Conservation (phyloP, 1,139 yeast genomes). For the Hanseniaspora gamundiae region DNA sequence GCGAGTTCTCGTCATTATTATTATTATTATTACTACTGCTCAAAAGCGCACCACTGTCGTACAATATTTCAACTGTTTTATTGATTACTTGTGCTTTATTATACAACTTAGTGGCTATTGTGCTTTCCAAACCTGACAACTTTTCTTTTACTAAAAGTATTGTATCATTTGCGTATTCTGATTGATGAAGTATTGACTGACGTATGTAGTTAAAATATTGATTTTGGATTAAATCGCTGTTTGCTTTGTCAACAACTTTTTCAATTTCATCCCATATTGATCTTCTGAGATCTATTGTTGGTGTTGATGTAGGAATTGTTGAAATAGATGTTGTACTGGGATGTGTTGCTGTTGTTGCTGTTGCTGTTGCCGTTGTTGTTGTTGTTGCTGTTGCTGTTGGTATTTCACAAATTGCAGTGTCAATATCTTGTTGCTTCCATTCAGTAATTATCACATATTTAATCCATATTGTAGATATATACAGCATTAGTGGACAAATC, state of each 20-base stretch:
- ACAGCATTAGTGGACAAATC: neutral
- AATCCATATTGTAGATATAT: neutral
- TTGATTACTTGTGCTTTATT: constrained; percentile 8
- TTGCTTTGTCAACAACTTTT: neutral
- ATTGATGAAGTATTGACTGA: neutral
- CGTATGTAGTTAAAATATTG: constrained; percentile 1
- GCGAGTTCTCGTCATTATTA: constrained; percentile 1
- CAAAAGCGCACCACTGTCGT: constrained; percentile 8
- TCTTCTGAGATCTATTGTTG: neutral
- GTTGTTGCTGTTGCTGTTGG: neutral
- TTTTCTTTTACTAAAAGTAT: neutral
- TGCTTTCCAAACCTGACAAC: neutral
- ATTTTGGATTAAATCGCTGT: neutral
- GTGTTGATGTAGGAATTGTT: neutral
- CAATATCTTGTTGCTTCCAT: neutral
- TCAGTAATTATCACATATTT: neutral
- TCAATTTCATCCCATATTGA: neutral
- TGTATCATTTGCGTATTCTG: neutral
- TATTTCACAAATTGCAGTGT: neutral
- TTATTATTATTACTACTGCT: constrained; percentile 5
- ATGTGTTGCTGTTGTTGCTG: neutral
- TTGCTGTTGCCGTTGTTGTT: neutral
- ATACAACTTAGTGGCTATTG: constrained; percentile 4
- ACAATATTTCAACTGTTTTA: constrained; percentile 9
- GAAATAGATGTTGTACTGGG: neutral